Base-by-base conservation (phyloP, 257 asterid genomes). In the Solanum rostratum region DNA sequence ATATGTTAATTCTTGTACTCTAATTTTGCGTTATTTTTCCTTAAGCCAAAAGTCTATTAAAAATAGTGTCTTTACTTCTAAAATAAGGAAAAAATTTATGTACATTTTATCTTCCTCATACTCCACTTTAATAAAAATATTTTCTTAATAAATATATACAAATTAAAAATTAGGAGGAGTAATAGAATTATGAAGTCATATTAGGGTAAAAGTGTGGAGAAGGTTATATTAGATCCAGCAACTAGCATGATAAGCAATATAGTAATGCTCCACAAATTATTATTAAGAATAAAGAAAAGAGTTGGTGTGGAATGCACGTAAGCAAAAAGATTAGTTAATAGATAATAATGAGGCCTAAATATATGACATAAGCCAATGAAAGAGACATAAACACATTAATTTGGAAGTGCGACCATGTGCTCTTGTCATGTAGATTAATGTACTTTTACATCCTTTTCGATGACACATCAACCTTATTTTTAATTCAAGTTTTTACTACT, bases 241-340 rank as follows among this genome's bases (percentile, higher is more conserved):
- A 76, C 27, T 76, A 27, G 81, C 60, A 15, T 46, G 27, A 76
- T 27, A 27, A 49, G 27, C 62, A 76, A 49, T 76, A 15, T 49
- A 76, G 10, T 76, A 49, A 49, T 70, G 19, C 18, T 10, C 20
- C 14, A 15, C 2, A 24, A 24, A n/a, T n/a, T n/a, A n/a, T n/a
- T n/a, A n/a, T n/a, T n/a, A n/a, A 76, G 14, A 14, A 24, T 76
- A 76, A 76, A 74, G 1, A 27, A 3, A 16, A 49, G 45, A 76
- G 82, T 76, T 76, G 62, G 82, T 49, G 82, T 76, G 63, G 82
- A 49, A 76, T 76, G 82, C 82, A 76, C 82, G 82, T 27, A 76
- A 76, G 82, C 49, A 27, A 33, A 76, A 15, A 76, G 16, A 76
- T 76, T 46, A 49, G 12, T 65, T 14, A 65, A 29, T 63, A 45